Evolutionary conservation across 192 early-diverging fungal species (phyloP).

Genomic region (Coemansia sp.): DNA sequence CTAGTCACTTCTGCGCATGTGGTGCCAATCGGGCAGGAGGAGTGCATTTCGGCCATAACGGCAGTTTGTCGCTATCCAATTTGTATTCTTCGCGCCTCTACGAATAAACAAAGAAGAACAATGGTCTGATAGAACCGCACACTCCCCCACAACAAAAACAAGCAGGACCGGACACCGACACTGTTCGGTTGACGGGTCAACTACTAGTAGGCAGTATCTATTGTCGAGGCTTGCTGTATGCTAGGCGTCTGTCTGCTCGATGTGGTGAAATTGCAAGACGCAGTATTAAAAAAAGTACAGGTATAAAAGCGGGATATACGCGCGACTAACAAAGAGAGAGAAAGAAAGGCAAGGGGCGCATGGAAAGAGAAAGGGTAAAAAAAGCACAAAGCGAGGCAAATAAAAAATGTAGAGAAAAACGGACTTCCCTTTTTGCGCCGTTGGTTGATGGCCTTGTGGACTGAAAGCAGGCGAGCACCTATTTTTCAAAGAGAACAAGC

Average conservation of each 20-base stretch:
- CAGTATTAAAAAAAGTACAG: constrained; percentile 1
- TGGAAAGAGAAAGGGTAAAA: too few species aligned
- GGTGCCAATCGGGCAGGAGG: neutral
- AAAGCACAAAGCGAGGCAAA: too few species aligned
- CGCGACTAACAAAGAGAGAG: neutral
- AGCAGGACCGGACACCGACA: too few species aligned
- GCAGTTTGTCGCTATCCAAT: neutral
- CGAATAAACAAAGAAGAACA: neutral
- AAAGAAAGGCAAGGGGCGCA: neutral
- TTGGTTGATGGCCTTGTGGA: too few species aligned
- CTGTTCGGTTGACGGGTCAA: too few species aligned
- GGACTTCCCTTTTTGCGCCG: too few species aligned
- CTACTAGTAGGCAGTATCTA: neutral
- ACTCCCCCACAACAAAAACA: too few species aligned
- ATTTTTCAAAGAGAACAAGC: too few species aligned
- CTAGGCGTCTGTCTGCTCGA: neutral
- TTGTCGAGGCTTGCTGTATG: neutral
- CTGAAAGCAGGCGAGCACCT: too few species aligned
- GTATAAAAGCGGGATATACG: constrained; percentile 3
- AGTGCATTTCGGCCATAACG: neutral
- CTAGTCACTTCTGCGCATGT: too few species aligned
- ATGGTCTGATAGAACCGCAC: neutral
- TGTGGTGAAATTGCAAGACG: neutral
- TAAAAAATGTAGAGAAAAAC: too few species aligned
- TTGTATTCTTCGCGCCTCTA: neutral